These are phyloP conservation scores for Boeremia lycopersici DNA, from an alignment of 2,329 filamentous ascomycete species.

Conservation along the genomic window DNA sequence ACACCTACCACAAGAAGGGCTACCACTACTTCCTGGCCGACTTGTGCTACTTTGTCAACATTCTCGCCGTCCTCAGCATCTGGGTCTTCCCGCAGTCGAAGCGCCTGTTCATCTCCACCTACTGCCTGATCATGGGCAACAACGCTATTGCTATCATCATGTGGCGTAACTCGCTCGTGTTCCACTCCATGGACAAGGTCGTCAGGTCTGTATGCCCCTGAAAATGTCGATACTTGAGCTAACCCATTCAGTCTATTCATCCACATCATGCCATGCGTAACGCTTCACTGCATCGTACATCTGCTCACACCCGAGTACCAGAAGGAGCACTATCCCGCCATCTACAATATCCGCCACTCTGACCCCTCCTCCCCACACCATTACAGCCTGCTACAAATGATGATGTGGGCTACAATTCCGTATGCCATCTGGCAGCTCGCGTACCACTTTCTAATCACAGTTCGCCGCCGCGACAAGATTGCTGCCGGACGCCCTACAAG, in stretches of 20 bases:
- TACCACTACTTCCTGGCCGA: slow-evolving; percentile 93
- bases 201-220: slow-evolving; percentile 64
- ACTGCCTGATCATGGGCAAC: slow-evolving; percentile 92
- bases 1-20: slow-evolving; percentile 86
- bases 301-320: slow-evolving; percentile 71
- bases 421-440: slow-evolving; percentile 91
- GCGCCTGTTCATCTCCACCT: slow-evolving; percentile 87
- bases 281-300: slow-evolving; percentile 91
- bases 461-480: slow-evolving; percentile 93
- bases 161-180: slow-evolving; percentile 98
- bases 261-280: slow-evolving; percentile 97
- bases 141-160: slow-evolving; percentile 97
- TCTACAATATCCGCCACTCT: slow-evolving; percentile 78
- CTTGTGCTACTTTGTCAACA: slow-evolving; percentile 97
- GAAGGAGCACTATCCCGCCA: slow-evolving; percentile 76
- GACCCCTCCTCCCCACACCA: slow-evolving; percentile 74
- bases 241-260: slow-evolving; percentile 76
- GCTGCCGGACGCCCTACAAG: slow-evolving; percentile 93
- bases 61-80: slow-evolving; percentile 78
- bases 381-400: slow-evolving; percentile 83
- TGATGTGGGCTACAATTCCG: slow-evolving; percentile 90
- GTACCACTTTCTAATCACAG: slow-evolving; percentile 95
- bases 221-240: slow-evolving; percentile 11
- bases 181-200: slow-evolving; percentile 98
- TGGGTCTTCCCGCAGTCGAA: slow-evolving; percentile 93